Base-by-base conservation (phyloP, 352 stramenopile species). In the Phytophthora pisi region DNA sequence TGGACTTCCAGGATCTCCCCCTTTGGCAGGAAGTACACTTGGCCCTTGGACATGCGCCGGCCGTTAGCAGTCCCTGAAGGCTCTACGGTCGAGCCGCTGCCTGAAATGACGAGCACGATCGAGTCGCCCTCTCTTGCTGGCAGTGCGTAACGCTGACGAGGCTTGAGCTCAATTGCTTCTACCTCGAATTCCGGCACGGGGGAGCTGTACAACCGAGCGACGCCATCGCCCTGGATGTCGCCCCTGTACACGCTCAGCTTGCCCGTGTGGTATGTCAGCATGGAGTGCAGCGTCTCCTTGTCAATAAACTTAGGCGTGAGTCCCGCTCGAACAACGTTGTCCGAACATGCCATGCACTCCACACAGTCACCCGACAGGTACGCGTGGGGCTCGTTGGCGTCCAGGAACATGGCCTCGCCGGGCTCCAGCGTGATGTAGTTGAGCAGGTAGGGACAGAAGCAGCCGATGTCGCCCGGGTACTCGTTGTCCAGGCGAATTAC, bases 291-390 rank as follows among this genome's bases (percentile, higher is more conserved):
- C 64, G 97, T 99, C 20, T 95, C 82, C 57, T 99, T 98, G 86
- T 99, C 98, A 58, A 98, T 98, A 70, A 98, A 98, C 81, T 99
- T 99, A 42, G 97, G 97, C 34, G 98, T 99, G 13, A 99, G 78
- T 20, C 97, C 98, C 5, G 97, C 97, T 49, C 98, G 94, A 26
- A 99, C 97, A 13, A 99, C 98, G 77, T 99, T 99, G 81, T 99
- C 97, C 30, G 88, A 98, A 52, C 96, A 98, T 28, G 97, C 97
- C 98, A 99, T 99, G 71, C 97, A 99, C 77, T 99, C 98, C 23
- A 99, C 92, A 64, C 88, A 95, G 65, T 95, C 88, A 36, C 98
- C 98, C 2, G 86, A 92, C 20, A 99, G 83, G 77, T 99, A 99
- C 13, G 98, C 98, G 78, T 99, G 98, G n/a, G 98, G 98, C 69